Conservation (phyloP, 768 basidiomycete genomes). For the Cystobasidium onofrii region DNA sequence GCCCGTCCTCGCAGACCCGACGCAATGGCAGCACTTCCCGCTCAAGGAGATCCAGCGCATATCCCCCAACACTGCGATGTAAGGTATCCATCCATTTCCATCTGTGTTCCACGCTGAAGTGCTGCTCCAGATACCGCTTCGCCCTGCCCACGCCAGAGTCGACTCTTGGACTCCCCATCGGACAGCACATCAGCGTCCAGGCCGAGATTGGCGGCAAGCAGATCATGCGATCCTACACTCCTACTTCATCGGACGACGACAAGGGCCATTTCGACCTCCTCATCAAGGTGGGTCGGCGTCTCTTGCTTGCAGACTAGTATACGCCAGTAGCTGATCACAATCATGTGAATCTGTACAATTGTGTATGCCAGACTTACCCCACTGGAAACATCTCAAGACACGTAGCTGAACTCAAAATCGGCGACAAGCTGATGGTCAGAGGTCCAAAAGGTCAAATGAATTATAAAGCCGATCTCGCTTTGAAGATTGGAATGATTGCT, state of each 20-base stretch:
- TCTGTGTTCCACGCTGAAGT: too few relatives aligned
- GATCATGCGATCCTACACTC: constrained; percentile 86
- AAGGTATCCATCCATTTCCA: too few relatives aligned
- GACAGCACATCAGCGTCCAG: constrained; percentile 87
- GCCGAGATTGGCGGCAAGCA: constrained; percentile 88
- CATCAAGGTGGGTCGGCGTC: constrained; percentile 65
- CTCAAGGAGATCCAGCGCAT: constrained; percentile 70
- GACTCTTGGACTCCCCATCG: constrained; percentile 84
- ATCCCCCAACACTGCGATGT: constrained; percentile 95
- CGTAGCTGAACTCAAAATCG: constrained; percentile 70
- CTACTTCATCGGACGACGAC: constrained; percentile 86
- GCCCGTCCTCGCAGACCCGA: constrained; percentile 60
- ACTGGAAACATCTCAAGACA: constrained; percentile 92
- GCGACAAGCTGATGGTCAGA: constrained; percentile 80
- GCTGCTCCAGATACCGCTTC: constrained; percentile 76
- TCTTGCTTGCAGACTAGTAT: too few relatives aligned
- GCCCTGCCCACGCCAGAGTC: constrained; percentile 64
- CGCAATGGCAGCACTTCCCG: constrained; percentile 71
- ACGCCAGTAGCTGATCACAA: too few relatives aligned
- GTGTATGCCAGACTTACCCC: constrained; percentile 97
- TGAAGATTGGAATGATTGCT: constrained; percentile 88
- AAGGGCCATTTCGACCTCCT: constrained; percentile 85
- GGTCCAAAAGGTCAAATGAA: constrained; percentile 94
- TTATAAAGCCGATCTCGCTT: constrained; percentile 64
- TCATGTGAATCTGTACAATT: too few relatives aligned